These are phyloP conservation scores for Myriosclerotinia duriaeana DNA, from an alignment of 2,329 filamentous ascomycete species.

Conservation along the genomic window DNA sequence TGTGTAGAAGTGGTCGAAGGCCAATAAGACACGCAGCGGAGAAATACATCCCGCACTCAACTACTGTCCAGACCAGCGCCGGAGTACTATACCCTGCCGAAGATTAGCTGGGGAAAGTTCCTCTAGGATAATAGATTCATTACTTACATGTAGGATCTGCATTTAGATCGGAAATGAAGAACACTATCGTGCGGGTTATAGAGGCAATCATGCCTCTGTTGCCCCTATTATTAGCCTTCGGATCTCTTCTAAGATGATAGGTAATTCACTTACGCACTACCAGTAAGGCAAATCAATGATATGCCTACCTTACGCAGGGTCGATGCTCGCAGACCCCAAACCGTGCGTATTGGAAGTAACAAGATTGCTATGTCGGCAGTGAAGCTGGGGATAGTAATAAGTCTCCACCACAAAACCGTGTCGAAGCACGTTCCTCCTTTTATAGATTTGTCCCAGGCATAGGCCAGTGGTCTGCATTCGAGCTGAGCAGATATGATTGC, in stretches of 20 bases:
- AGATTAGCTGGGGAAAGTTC: not conserved
- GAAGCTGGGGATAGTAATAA: not conserved
- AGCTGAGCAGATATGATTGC: not conserved
- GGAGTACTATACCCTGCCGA: not conserved
- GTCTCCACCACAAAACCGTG: not conserved
- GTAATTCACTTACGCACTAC: not conserved
- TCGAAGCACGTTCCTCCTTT: slow-evolving; percentile 3
- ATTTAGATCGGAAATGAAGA: not conserved
- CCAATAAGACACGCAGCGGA: too few species aligned
- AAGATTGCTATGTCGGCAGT: not conserved
- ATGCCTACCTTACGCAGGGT: not conserved
- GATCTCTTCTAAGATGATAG: not conserved
- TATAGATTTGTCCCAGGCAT: slow-evolving; percentile 5
- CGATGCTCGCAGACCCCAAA: not conserved
- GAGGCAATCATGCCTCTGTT: slow-evolving; percentile 5
- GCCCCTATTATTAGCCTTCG: not conserved
- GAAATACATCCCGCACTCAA: too few species aligned
- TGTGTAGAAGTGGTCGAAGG: too few species aligned
- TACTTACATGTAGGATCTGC: not conserved
- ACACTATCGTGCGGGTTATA: not conserved
- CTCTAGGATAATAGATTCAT: too few species aligned
- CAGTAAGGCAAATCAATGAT: slow-evolving; percentile 12
- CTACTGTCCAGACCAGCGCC: too few species aligned
- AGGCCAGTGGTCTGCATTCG: not conserved
- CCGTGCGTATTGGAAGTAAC: slow-evolving; percentile 4